A percentile compares a stretch with the other conserved stretches of the same genome.
These are phyloP conservation scores for Manihot esculenta DNA, from an alignment of 441 rosid genomes.

Conservation along the genomic window DNA sequence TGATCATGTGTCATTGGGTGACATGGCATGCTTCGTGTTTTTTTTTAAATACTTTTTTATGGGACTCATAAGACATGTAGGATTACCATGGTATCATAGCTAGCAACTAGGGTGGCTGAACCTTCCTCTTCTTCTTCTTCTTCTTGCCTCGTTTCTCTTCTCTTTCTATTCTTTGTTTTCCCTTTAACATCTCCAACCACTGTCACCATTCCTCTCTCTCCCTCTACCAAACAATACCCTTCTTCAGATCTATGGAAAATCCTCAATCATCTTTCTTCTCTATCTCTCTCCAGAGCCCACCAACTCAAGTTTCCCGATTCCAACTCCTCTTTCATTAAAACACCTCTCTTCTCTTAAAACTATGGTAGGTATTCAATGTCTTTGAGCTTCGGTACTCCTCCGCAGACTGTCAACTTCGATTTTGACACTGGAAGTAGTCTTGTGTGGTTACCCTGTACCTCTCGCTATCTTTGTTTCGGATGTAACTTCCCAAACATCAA, in stretches of 20 bases:
- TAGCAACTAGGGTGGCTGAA: too few relatives aligned
- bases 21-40: too few relatives aligned
- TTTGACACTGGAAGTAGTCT: constrained; percentile 85
- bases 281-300: constrained; percentile 62
- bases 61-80: too few relatives aligned
- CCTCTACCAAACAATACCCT: constrained; percentile 26
- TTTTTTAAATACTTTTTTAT: too few relatives aligned
- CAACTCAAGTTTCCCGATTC: constrained; percentile 46
- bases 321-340: constrained; percentile 30
- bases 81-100: too few relatives aligned
- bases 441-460: constrained; percentile 86
- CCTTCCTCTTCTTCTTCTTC: constrained; percentile 14
- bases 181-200: constrained; percentile 27
- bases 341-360: constrained; percentile 53
- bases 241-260: constrained; percentile 28
- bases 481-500: constrained; percentile 55
- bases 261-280: constrained; percentile 48
- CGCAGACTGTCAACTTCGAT: constrained; percentile 45
- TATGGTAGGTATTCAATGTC: constrained; percentile 76
- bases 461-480: constrained; percentile 55
- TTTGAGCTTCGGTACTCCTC: constrained; percentile 76
- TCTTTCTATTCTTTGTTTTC: constrained; percentile 9
- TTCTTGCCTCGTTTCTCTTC: constrained; percentile 11
- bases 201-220: constrained; percentile 46
- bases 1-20: too few relatives aligned